A percentile compares a stretch with the other conserved stretches of the same genome.
Evolutionary conservation across 306 rosid genomes (phyloP).

Genomic region (Carpinus viminea): DNA sequence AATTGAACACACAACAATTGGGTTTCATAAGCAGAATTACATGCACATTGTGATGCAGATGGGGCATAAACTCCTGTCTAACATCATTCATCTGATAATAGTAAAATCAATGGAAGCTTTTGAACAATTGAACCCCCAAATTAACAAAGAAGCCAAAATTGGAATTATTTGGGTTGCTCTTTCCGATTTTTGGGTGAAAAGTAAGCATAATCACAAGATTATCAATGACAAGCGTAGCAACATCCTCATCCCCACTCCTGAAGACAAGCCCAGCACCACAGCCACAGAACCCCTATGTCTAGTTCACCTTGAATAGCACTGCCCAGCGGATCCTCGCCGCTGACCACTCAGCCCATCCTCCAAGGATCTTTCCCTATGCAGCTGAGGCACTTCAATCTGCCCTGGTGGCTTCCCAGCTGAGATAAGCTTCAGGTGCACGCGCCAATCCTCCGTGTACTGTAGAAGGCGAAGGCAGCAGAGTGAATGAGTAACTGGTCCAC

Average conservation of each 20-base stretch:
- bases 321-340: constrained; percentile 53
- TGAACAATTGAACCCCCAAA: neutral
- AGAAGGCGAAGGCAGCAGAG: constrained; percentile 59
- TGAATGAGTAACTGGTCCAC: constrained; percentile 57
- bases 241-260: constrained; percentile 59
- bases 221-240: constrained; percentile 40
- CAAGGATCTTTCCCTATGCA: constrained; percentile 26
- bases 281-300: no score
- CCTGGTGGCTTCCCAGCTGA: constrained; percentile 22
- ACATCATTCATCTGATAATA: neutral
- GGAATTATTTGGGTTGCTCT: neutral
- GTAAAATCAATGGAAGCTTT: neutral
- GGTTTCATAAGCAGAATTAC: neutral
- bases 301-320: constrained; percentile 62
- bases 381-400: constrained; percentile 59
- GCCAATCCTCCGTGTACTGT: constrained; percentile 67
- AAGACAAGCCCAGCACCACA: no score
- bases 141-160: no score
- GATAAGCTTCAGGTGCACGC: constrained; percentile 57
- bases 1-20: neutral
- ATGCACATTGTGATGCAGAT: neutral
- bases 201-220: constrained; percentile 81
- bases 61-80: neutral
- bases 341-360: constrained; percentile 20
- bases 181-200: neutral